Evolutionary conservation across 768 basidiomycete species (phyloP).

Genomic region (Xerocomus potaroensis): DNA sequence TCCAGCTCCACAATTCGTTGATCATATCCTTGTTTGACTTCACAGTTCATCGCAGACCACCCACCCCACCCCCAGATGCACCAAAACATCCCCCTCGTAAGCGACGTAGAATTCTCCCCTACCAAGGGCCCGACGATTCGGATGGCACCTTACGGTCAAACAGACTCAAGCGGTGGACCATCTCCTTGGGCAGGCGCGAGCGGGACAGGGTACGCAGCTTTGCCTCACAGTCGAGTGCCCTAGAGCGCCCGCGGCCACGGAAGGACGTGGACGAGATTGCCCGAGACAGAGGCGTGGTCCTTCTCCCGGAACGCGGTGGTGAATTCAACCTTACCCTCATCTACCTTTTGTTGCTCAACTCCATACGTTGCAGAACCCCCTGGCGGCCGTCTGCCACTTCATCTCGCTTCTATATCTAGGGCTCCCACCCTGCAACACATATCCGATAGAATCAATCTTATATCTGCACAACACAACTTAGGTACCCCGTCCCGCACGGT

Average conservation of each 20-base stretch:
- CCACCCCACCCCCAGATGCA: conserved; percentile 57
- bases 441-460: conserved; percentile 74
- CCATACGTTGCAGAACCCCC: conserved; percentile 49
- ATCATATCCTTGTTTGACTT: conserved; percentile 82
- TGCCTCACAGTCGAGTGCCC: conserved; percentile 40
- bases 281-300: conserved; percentile 61
- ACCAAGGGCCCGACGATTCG: conserved; percentile 64
- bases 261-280: conserved; percentile 63
- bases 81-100: conserved; percentile 66
- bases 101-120: conserved; percentile 62
- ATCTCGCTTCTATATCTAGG: conserved; percentile 69
- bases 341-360: not conserved
- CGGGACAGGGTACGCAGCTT: conserved; percentile 63
- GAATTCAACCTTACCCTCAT: not conserved
- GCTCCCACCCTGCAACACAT: conserved; percentile 75
- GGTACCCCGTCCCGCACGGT: conserved; percentile 57
- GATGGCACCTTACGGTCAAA: conserved; percentile 54
- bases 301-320: conserved; percentile 68
- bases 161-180: conserved; percentile 69
- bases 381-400: conserved; percentile 66
- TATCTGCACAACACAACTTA: conserved; percentile 74
- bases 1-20: conserved; percentile 79
- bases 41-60: conserved; percentile 63
- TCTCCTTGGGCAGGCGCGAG: conserved; percentile 69
- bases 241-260: conserved; percentile 43